Conservation (phyloP, 176 grass and related monocot genomes). For the Tillandsia leiboldiana region DNA sequence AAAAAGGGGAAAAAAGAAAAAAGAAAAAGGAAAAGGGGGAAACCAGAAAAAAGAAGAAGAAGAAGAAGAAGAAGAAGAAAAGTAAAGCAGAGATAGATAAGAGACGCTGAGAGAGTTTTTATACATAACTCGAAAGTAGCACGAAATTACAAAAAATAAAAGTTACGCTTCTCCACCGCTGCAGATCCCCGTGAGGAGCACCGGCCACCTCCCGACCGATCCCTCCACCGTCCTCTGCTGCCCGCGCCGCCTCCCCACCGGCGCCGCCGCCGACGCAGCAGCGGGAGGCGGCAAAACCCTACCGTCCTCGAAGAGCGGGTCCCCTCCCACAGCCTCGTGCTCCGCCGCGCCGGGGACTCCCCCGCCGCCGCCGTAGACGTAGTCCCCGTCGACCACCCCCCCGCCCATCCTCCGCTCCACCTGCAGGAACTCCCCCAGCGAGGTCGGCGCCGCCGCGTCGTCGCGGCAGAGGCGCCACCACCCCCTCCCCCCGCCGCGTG, state of each 20-base stretch:
- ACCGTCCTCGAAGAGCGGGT: slow-evolving; percentile 27
- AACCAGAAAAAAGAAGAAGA: not conserved
- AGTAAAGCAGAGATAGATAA: not conserved
- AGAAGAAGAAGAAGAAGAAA: not conserved
- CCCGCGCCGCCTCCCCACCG: not conserved
- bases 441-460: slow-evolving; percentile 19
- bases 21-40: slow-evolving; percentile 3
- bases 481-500: slow-evolving; percentile 9
- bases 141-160: not conserved
- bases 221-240: slow-evolving; percentile 17
- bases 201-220: slow-evolving; percentile 16
- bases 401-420: slow-evolving; percentile 19
- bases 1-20: not conserved
- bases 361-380: slow-evolving; percentile 5
- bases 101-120: not conserved
- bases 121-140: not conserved
- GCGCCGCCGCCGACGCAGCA: slow-evolving; percentile 10
- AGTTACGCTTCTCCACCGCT: slow-evolving; percentile 12
- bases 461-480: slow-evolving; percentile 28
- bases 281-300: slow-evolving; percentile 21
- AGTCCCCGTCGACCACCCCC: not conserved
- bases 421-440: slow-evolving; percentile 38
- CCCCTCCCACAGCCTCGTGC: slow-evolving; percentile 17
- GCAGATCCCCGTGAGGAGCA: slow-evolving; percentile 28
- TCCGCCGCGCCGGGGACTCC: slow-evolving; percentile 12